Conservation (phyloP, 2,329 filamentous ascomycete species). For the Pseudogymnoascus sp. region DNA sequence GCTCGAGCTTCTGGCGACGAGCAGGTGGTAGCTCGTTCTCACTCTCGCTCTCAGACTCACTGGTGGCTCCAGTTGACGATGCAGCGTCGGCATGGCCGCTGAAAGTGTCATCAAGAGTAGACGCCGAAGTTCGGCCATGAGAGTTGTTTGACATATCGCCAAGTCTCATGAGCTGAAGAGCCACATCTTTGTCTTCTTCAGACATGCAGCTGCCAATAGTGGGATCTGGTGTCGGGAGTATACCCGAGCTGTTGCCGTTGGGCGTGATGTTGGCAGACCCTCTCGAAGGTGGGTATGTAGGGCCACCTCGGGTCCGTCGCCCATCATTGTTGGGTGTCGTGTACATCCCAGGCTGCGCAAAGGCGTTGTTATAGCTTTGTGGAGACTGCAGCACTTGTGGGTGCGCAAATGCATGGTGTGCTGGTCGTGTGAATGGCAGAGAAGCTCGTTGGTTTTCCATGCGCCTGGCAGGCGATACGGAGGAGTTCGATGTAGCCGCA, state of each 20-base stretch:
- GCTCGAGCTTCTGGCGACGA: conserved; percentile 50
- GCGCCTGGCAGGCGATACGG: conserved; percentile 83
- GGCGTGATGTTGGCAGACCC: conserved; percentile 35
- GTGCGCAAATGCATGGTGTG: conserved; percentile 74
- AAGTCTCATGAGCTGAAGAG: conserved; percentile 90
- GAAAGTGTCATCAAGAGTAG: conserved; percentile 86
- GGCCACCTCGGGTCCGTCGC: conserved; percentile 60
- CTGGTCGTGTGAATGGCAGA: conserved; percentile 67
- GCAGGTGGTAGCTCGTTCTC: conserved; percentile 54
- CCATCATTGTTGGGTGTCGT: conserved; percentile 54
- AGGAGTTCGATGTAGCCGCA: conserved; percentile 92
- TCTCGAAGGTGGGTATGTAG: conserved; percentile 42
- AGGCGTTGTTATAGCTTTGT: conserved; percentile 59
- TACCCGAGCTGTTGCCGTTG: conserved; percentile 43
- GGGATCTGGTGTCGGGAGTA: conserved; percentile 90
- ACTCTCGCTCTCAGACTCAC: conserved; percentile 64
- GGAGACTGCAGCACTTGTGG: conserved; percentile 75
- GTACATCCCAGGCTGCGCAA: conserved; percentile 51
- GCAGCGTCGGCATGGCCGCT: conserved; percentile 81
- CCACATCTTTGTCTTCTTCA: conserved; percentile 88
- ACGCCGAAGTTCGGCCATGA: conserved; percentile 85
- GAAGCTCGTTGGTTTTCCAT: conserved; percentile 62
- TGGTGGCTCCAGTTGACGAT: conserved; percentile 79
- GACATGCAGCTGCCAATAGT: conserved; percentile 95
- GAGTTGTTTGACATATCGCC: conserved; percentile 91